phyloP scores from a whole-genome alignment of 192 early-diverging fungal species.

The Pilobolus umbonatus region DNA sequence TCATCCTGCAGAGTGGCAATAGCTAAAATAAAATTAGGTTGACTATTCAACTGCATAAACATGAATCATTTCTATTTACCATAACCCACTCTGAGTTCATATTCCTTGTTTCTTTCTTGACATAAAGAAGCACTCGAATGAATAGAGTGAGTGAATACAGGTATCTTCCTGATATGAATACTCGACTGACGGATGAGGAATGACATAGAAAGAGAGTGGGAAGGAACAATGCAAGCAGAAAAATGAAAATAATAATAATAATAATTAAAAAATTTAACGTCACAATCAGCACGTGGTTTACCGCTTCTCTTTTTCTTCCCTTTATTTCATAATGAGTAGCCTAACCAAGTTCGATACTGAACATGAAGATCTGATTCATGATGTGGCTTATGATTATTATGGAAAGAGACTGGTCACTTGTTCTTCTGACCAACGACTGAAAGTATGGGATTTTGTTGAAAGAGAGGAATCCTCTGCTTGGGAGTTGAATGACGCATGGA shows the following conservation, averaged over 20 bases:
- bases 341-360: constrained; percentile 59
- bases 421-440: constrained; percentile 89
- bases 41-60: not conserved
- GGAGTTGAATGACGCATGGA: constrained; percentile 78
- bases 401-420: constrained; percentile 87
- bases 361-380: constrained; percentile 94
- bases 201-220: not conserved
- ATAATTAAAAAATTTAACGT: constrained; percentile 1
- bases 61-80: not conserved
- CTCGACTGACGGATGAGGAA: not conserved
- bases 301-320: constrained; percentile 1
- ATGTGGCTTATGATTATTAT: constrained; percentile 88
- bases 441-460: constrained; percentile 81
- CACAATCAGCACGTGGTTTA: not conserved
- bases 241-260: not conserved
- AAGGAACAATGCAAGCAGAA: not conserved
- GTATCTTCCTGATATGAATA: too few relatives aligned
- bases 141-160: too few relatives aligned
- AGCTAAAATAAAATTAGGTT: constrained; percentile 23
- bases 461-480: constrained; percentile 60
- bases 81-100: constrained; percentile 20
- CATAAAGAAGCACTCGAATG: not conserved
- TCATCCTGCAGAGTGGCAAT: constrained; percentile 46
- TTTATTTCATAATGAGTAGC: constrained; percentile 30
- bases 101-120: constrained; percentile 2